Percentiles rank a stretch among this genome's conserved stretches.
phyloP scores from a whole-genome alignment of 1,284 basidiomycete species.

The Heterobasidion annosum region DNA sequence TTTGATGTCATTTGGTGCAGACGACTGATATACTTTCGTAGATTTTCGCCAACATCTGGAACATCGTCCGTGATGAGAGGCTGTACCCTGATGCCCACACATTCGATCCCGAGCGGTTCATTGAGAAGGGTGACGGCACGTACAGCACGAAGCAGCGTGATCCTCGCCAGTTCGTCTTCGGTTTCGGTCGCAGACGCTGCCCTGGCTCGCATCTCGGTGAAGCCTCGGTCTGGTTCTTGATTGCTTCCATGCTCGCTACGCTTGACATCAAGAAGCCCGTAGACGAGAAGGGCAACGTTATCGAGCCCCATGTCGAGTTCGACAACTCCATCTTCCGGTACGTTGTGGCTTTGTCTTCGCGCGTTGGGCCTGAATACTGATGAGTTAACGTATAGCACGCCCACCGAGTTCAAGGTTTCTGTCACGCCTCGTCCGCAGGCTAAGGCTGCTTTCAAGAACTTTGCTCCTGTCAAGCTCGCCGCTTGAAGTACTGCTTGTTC shows the following conservation, averaged over 20 bases:
- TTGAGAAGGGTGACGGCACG: conserved; percentile 16
- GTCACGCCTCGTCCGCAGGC: not conserved
- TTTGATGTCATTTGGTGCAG: conserved; percentile 7
- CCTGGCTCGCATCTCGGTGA: conserved; percentile 45
- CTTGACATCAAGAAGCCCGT: conserved; percentile 40
- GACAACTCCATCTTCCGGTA: conserved; percentile 41
- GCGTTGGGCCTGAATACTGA: not conserved
- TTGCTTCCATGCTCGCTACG: conserved; percentile 41
- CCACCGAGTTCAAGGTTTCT: not conserved
- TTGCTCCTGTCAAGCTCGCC: not conserved
- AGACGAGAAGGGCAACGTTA: conserved; percentile 33
- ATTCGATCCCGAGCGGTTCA: conserved; percentile 42
- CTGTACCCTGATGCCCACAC: conserved; percentile 34
- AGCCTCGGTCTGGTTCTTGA: conserved; percentile 42
- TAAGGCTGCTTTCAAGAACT: not conserved
- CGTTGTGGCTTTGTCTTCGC: not conserved
- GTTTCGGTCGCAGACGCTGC: conserved; percentile 23
- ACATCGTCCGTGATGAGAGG: conserved; percentile 27
- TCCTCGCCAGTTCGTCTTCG: not conserved
- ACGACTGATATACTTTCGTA: conserved; percentile 1
- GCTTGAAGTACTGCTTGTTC: too few species aligned
- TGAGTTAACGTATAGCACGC: not conserved
- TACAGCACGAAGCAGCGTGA: conserved; percentile 3
- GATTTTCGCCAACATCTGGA: conserved; percentile 36
- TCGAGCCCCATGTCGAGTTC: conserved; percentile 36